Base-by-base conservation (phyloP, 306 rosid genomes). In the Dalbergia oliveri region DNA sequence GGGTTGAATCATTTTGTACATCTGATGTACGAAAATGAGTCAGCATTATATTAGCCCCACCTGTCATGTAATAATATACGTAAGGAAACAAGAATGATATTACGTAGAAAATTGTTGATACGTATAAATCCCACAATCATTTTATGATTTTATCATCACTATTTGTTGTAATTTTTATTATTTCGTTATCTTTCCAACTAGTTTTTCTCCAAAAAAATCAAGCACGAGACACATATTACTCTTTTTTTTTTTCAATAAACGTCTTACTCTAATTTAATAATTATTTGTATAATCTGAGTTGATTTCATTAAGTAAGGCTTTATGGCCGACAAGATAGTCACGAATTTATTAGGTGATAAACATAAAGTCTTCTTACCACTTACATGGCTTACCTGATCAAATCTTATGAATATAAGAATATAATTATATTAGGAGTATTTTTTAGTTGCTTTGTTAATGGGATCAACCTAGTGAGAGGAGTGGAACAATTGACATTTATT, bases 1-100 rank as follows among this genome's bases (percentile, higher is more conserved):
- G 33, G 5, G 39, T 34, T 18, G 57, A 58, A 53, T 53, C 57
- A 54, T 53, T 51, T 54, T 37, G 65, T 77, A 66, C 74, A 35
- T 21, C n/a, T 34, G 11, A 1, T 53, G 66, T 39, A 23, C 75
- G 47, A 41, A 66, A 66, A 56, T 23, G 58, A 54, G 51, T 72
- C 65, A 72, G 66, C 65, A 35, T 35, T 49, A 35, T 18, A 26
- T 26, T 26, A 26, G 31, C 12, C 61, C 14, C 10, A 8, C 10
- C 11, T 41, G 7, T 0, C 47, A 41, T 2, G 11, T 2, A 8
- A 1, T 8, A 8, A 43, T 43, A 43, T 43, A 43, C 10, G 47
- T 0, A 43, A 9, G 6, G 47, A 8, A 43, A 43, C 31, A 43
- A 43, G 11, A 43, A 43, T 2, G 47, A 43, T 9, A 9, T 43